Evolutionary conservation across 1,139 yeast genomes (phyloP), one percentile per base, ranked within the genome.

Genomic region (Pichia norvegensis): DNA sequence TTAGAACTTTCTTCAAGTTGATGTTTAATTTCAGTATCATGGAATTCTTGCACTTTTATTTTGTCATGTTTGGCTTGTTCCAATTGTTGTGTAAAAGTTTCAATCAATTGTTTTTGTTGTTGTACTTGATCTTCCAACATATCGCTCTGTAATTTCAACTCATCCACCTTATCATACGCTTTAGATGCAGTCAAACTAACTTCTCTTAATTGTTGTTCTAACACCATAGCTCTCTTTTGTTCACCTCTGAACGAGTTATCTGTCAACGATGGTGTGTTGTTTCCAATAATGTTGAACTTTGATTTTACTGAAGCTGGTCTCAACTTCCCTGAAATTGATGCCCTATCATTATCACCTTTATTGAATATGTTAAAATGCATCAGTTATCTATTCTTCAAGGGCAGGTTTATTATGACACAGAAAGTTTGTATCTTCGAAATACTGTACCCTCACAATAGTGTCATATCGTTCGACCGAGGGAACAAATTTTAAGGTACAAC

Each of bases 181-280:
- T 35, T 46, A 2, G 58, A 48, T 10, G 58, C 58, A 8, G 57
- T 52, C 20, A 41, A 22, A 42, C 55, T 53, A 3, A 56, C 47
- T n/a, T 52, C 55, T 20, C 41, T 45, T 4, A 56, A 13, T 42
- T 55, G 60, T 2, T 29, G 37, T 29, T 55, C 54, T n/a, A 56
- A 41, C 2, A 55, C 23, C 9, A 40, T 47, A 2, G 55, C 31
- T 52, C 58, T 43, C 48, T 52, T 63, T 54, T 49, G 64, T 69
- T 57, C 74, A 58, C 59, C 59, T 5, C 36, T 44, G 3, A 51
- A 14, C 2, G 57, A 49, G 9, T 42, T 53, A 29, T 48, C 57
- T 50, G 51, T 40, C 2, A 50, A 37, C 5, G 55, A 43, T 16
- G 57, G 57, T 1, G 59, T 53, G 7, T 35, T 35, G 8, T 19